phyloP scores from a whole-genome alignment of 331 rosid genomes.

The Malus hybrid region DNA sequence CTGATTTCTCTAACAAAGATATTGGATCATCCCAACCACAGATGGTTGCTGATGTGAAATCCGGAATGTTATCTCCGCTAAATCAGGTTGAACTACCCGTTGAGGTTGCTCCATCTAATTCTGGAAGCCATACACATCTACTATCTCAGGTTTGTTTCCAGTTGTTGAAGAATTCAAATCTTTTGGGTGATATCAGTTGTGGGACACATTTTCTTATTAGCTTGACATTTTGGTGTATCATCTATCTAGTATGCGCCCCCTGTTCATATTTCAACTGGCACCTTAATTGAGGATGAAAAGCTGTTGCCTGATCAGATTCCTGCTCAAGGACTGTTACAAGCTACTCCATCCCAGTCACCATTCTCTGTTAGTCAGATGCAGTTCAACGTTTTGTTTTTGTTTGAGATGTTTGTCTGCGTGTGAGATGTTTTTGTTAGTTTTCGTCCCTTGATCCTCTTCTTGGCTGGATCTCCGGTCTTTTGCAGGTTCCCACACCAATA shows the following conservation, averaged over 20 bases:
- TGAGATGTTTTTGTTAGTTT: neutral
- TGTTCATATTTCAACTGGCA: conserved; percentile 66
- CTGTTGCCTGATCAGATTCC: conserved; percentile 74
- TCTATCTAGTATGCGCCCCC: conserved; percentile 66
- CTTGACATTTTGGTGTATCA: conserved; percentile 3
- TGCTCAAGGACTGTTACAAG: conserved; percentile 75
- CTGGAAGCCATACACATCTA: conserved; percentile 67
- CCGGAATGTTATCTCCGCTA: conserved; percentile 60
- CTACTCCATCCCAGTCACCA: conserved; percentile 55
- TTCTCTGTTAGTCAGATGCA: conserved; percentile 68
- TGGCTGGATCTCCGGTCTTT: conserved; percentile 14
- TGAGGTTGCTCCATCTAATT: conserved; percentile 71
- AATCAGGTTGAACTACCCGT: conserved; percentile 76
- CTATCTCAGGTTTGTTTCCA: conserved; percentile 65
- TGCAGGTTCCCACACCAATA: conserved; percentile 63
- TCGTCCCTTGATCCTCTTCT: neutral
- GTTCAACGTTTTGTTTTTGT: neutral
- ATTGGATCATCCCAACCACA: conserved; percentile 77
- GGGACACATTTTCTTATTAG: neutral
- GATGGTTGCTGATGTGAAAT: conserved; percentile 62
- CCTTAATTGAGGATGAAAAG: conserved; percentile 85
- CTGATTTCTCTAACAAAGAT: conserved; percentile 97
- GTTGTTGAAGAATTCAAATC: neutral
- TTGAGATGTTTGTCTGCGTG: neutral
- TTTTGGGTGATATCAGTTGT: neutral